Evolutionary conservation across 139 green algal genomes (phyloP).

Genomic region (Coelastrella sp.): DNA sequence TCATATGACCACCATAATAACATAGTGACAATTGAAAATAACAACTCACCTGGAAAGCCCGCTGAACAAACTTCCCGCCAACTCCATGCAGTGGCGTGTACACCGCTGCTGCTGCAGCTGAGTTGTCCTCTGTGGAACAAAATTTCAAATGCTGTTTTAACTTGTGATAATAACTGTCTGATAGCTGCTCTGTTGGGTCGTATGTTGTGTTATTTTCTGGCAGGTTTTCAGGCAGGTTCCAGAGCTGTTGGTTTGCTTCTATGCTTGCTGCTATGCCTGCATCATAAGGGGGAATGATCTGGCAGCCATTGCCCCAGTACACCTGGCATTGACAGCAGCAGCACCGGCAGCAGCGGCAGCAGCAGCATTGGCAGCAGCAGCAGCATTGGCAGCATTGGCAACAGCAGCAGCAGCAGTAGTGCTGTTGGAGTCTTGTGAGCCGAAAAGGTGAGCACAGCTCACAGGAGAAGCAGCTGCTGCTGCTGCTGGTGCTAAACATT

Average conservation of each 20-base stretch:
- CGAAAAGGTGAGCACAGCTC: too few species aligned
- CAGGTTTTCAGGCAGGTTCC: slow-evolving; percentile 40
- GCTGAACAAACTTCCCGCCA: slow-evolving; percentile 59
- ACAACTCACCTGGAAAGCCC: slow-evolving; percentile 52
- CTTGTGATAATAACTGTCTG: slow-evolving; percentile 59
- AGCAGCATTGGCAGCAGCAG: not conserved
- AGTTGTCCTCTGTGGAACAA: slow-evolving; percentile 48
- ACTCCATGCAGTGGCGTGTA: slow-evolving; percentile 88
- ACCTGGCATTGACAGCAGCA: slow-evolving; percentile 48
- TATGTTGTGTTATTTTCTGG: slow-evolving; percentile 29
- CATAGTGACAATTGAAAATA: not conserved
- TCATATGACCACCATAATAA: not conserved
- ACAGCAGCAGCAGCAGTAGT: too few species aligned
- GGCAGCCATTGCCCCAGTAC: slow-evolving; percentile 79
- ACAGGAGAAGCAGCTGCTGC: too few species aligned
- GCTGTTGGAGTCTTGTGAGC: not conserved
- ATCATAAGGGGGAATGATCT: slow-evolving; percentile 87
- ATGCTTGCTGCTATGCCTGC: slow-evolving; percentile 79
- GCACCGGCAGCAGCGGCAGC: not conserved
- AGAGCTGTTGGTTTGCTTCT: slow-evolving; percentile 63
- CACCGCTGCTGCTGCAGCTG: slow-evolving; percentile 46
- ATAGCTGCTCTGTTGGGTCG: slow-evolving; percentile 61
- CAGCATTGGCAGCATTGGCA: too few species aligned
- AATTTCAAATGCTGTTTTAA: slow-evolving; percentile 51
- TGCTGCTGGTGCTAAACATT: too few species aligned